These are phyloP conservation scores for Pseudocercospora ulei DNA, from an alignment of 2,329 filamentous ascomycete genomes.

Conservation along the genomic window DNA sequence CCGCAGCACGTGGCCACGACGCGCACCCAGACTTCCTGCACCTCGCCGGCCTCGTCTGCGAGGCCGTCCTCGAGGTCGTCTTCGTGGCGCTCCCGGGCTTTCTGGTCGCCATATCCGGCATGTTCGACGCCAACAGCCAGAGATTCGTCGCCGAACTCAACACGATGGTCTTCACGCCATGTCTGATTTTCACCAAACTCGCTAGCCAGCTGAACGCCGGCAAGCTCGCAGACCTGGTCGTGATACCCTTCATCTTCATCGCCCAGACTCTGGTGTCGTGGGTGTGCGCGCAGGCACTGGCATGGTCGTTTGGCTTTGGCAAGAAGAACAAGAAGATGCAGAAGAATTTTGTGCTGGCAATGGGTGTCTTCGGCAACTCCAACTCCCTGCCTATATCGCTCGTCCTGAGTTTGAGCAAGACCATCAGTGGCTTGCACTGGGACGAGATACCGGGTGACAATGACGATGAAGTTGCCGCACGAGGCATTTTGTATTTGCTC, in stretches of 20 bases:
- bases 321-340: constrained; percentile 52
- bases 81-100: constrained; percentile 92
- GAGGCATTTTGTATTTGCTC: constrained; percentile 87
- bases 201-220: constrained; percentile 87
- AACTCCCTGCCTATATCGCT: constrained; percentile 96
- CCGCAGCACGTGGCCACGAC: constrained; percentile 21
- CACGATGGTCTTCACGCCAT: constrained; percentile 91
- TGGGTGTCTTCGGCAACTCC: constrained; percentile 96
- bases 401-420: constrained; percentile 86
- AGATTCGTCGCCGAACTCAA: constrained; percentile 96
- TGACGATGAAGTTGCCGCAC: constrained; percentile 84
- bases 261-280: constrained; percentile 84
- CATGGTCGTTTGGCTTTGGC: constrained; percentile 63
- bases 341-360: constrained; percentile 89
- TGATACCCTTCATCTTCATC: constrained; percentile 91
- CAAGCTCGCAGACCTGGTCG: constrained; percentile 77
- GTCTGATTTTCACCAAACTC: constrained; percentile 93
- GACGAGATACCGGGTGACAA: constrained; percentile 83
- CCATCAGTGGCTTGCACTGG: constrained; percentile 86
- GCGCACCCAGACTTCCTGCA: constrained; percentile 55
- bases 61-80: constrained; percentile 88
- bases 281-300: constrained; percentile 59
- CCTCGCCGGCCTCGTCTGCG: constrained; percentile 75
- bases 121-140: constrained; percentile 92
- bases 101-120: constrained; percentile 76